Conservation (phyloP, 2,329 filamentous ascomycete species). For the Aspergillus alliaceus region DNA sequence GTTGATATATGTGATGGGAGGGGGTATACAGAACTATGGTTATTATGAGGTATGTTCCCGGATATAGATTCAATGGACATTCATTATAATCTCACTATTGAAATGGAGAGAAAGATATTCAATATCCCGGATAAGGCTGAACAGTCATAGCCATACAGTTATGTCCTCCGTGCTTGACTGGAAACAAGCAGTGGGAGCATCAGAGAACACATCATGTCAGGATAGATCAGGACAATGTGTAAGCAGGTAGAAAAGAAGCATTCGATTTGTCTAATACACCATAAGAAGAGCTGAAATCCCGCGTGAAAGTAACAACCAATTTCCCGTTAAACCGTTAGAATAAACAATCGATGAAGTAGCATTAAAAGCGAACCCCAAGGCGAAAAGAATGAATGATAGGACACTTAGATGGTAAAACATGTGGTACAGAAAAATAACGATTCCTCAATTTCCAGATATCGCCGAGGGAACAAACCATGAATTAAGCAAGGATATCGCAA, state of each 20-base stretch:
- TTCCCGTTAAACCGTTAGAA: slow-evolving; percentile 17
- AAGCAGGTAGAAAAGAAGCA: slow-evolving; percentile 8
- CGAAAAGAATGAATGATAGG: slow-evolving; percentile 7
- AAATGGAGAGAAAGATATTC: neutral
- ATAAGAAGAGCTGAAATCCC: slow-evolving; percentile 18
- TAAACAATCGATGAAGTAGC: neutral
- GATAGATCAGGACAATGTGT: neutral
- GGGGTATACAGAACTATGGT: too few species aligned
- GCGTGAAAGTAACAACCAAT: slow-evolving; percentile 14
- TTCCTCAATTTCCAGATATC: slow-evolving; percentile 1
- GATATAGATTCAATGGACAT: too few species aligned
- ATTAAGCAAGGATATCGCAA: slow-evolving; percentile 6
- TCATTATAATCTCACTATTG: too few species aligned
- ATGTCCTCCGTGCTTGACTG: neutral
- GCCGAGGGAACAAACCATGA: slow-evolving; percentile 6
- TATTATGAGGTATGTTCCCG: too few species aligned
- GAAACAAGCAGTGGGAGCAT: too few species aligned
- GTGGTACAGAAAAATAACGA: slow-evolving; percentile 13
- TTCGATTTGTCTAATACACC: slow-evolving; percentile 31
- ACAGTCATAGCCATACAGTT: neutral
- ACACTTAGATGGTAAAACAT: slow-evolving; percentile 11
- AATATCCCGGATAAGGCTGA: neutral
- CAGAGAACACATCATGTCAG: neutral
- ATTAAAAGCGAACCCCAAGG: slow-evolving; percentile 6
- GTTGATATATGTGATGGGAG: too few species aligned